Evolutionary conservation across 2,329 filamentous ascomycete genomes (phyloP).

Genomic region (Sporothrix sp.): DNA sequence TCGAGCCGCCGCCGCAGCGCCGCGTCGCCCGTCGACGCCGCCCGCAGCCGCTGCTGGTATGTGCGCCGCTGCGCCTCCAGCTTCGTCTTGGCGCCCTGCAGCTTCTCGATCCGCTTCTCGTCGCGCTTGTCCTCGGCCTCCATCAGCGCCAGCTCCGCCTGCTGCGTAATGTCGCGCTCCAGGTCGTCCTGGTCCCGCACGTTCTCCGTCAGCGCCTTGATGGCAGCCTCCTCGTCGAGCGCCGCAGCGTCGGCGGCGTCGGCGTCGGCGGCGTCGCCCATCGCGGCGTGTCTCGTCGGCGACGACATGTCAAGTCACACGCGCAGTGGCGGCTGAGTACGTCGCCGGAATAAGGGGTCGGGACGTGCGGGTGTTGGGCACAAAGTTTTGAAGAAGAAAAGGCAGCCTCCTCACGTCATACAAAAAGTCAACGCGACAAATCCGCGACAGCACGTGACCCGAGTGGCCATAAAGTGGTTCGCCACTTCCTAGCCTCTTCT

Average conservation of each 20-base stretch:
- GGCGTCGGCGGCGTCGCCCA: too few species aligned
- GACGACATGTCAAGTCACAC: too few species aligned
- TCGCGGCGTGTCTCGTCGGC: background rate
- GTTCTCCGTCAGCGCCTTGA: constrained; percentile 55
- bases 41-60: constrained; percentile 36
- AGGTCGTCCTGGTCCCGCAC: constrained; percentile 83
- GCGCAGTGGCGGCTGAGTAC: too few species aligned
- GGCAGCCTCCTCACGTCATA: background rate
- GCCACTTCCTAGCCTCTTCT: background rate
- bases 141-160: constrained; percentile 49
- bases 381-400: background rate
- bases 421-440: constrained; percentile 4
- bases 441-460: constrained; percentile 15
- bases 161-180: constrained; percentile 69
- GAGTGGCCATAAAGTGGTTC: background rate
- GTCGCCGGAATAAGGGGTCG: too few species aligned
- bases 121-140: constrained; percentile 56
- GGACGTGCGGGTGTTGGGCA: background rate
- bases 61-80: constrained; percentile 56
- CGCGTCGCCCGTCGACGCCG: constrained; percentile 33
- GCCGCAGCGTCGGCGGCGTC: constrained; percentile 2
- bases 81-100: constrained; percentile 44
- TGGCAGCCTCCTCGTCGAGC: constrained; percentile 48
- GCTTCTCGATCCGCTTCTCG: constrained; percentile 50
- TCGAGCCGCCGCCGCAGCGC: constrained; percentile 48